Percentiles rank a stretch among this genome's conserved stretches.
These are phyloP conservation scores for Wickerhamomyces bovis DNA, from an alignment of 805 yeast genomes.

Conservation along the genomic window DNA sequence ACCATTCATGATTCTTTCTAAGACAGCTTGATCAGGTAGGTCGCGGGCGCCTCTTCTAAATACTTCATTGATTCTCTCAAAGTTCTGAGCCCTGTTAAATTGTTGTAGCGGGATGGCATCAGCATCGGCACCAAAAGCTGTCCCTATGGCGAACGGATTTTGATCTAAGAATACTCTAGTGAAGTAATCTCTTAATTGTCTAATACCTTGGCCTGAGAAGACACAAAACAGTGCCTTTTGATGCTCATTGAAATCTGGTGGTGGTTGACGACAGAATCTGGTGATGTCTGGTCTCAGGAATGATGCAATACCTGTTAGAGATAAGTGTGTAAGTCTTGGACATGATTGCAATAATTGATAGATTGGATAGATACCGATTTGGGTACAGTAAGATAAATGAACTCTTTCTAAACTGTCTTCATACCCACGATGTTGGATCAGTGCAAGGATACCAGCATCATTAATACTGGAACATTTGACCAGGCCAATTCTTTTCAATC, in stretches of 20 bases:
- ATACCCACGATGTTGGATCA: slow-evolving; percentile 60
- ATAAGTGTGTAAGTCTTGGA: slow-evolving; percentile 81
- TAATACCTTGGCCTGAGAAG: slow-evolving; percentile 86
- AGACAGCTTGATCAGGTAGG: neutral
- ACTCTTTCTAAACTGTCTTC: slow-evolving; percentile 87
- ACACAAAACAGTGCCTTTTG: slow-evolving; percentile 88
- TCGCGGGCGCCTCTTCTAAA: neutral
- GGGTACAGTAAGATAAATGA: slow-evolving; percentile 86
- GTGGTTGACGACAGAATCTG: slow-evolving; percentile 85
- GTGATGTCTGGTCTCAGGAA: slow-evolving; percentile 83
- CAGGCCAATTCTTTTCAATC: slow-evolving; percentile 82
- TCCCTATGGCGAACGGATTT: slow-evolving; percentile 1
- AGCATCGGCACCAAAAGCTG: slow-evolving; percentile 1
- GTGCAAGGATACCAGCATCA: slow-evolving; percentile 70
- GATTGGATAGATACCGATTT: slow-evolving; percentile 73
- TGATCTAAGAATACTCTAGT: slow-evolving; percentile 27
- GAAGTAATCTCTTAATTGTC: slow-evolving; percentile 63
- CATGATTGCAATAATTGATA: slow-evolving; percentile 69
- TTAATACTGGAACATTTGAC: slow-evolving; percentile 88
- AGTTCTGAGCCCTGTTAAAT: neutral
- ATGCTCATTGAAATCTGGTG: slow-evolving; percentile 82
- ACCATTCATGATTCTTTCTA: neutral
- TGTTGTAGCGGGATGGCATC: neutral
- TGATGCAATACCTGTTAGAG: slow-evolving; percentile 88
- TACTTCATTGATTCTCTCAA: slow-evolving; percentile 1